These are phyloP conservation scores for Nemania sp. DNA, from an alignment of 2,329 filamentous ascomycete species.

Conservation along the genomic window DNA sequence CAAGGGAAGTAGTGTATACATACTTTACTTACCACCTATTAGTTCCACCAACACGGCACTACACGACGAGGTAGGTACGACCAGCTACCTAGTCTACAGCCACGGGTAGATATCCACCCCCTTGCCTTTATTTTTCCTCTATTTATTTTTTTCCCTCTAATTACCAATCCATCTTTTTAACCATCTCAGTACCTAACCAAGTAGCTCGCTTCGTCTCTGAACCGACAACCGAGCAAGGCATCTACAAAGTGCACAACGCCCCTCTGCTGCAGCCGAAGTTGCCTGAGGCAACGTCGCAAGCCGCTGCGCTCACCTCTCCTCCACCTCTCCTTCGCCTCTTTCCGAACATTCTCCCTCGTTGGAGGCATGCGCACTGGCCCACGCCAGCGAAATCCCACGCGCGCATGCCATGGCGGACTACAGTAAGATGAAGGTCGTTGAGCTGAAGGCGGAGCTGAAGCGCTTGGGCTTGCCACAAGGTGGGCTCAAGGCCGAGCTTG, in stretches of 20 bases:
- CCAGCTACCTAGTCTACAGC: neutral
- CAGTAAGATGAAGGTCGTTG: slow-evolving; percentile 70
- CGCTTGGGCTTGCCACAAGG: slow-evolving; percentile 68
- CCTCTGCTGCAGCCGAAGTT: neutral
- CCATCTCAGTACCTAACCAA: neutral
- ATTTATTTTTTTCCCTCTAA: too few species aligned
- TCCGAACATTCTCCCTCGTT: neutral
- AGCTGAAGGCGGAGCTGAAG: slow-evolving; percentile 77
- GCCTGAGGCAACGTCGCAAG: neutral
- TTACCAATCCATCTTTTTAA: neutral
- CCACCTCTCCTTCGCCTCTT: neutral
- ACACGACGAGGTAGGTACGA: too few species aligned
- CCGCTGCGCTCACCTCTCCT: neutral
- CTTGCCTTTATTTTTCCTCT: neutral
- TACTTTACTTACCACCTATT: too few species aligned
- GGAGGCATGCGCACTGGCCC: slow-evolving; percentile 29
- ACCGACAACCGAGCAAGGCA: neutral
- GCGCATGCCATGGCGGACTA: slow-evolving; percentile 56
- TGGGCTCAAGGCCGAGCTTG: slow-evolving; percentile 73
- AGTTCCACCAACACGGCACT: too few species aligned
- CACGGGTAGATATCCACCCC: slow-evolving; percentile 8
- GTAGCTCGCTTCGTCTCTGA: neutral
- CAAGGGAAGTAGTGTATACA: too few species aligned
- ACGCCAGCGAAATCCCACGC: slow-evolving; percentile 11
- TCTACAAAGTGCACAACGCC: neutral